Percentiles rank a stretch among this genome's conserved stretches.
phyloP scores from a whole-genome alignment of 768 basidiomycete genomes.

The Lactarius sanguifluus region DNA sequence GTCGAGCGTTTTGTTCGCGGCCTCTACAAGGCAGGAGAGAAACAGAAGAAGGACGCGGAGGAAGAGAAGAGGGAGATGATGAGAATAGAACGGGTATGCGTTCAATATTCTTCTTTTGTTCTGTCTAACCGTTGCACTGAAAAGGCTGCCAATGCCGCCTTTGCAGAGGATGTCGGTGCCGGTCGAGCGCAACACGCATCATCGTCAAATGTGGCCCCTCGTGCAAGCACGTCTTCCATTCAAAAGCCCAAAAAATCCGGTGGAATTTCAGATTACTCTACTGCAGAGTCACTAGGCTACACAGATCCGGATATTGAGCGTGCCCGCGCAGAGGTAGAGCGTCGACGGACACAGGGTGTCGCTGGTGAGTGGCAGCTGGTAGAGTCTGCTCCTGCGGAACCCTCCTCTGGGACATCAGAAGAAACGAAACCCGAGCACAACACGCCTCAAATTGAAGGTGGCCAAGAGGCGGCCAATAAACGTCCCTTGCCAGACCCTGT shows the following conservation, averaged over 20 bases:
- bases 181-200: constrained; percentile 47
- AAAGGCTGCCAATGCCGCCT: constrained; percentile 79
- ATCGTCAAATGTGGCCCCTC: constrained; percentile 20
- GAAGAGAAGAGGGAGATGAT: constrained; percentile 89
- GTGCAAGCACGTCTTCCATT: constrained; percentile 28
- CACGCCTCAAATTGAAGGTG: constrained; percentile 29
- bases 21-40: constrained; percentile 91
- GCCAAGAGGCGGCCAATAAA: constrained; percentile 29
- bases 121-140: constrained; percentile 16
- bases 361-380: constrained; percentile 81
- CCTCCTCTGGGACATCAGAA: constrained; percentile 27
- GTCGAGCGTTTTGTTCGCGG: constrained; percentile 89
- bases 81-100: constrained; percentile 72
- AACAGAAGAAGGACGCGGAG: constrained; percentile 78
- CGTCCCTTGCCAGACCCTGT: constrained; percentile 32
- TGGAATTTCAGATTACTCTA: constrained; percentile 83
- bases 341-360: constrained; percentile 61
- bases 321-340: constrained; percentile 56
- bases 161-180: constrained; percentile 71
- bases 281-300: constrained; percentile 80
- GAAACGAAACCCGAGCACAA: constrained; percentile 25
- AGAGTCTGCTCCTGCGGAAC: constrained; percentile 34
- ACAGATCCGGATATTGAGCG: constrained; percentile 73
- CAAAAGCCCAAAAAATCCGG: constrained; percentile 50
- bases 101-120: constrained; percentile 3